Conservation (phyloP, 257 asterid species). For the Penstemon eatonii region DNA sequence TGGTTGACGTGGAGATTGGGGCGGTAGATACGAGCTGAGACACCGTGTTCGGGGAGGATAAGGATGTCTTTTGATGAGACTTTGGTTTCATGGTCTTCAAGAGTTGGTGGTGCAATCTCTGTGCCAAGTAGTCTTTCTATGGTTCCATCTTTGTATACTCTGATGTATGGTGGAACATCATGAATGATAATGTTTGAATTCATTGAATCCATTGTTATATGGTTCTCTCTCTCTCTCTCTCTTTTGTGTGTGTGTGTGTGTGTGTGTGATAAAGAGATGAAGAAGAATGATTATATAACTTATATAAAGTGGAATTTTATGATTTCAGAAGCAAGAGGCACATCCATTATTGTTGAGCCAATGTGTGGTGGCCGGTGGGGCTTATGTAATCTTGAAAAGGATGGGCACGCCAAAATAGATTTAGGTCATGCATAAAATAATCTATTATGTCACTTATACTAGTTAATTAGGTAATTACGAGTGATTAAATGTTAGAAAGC, state of each 20-base stretch:
- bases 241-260: background rate
- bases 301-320: background rate
- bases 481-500: too few relatives aligned
- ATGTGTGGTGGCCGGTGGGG: too few relatives aligned
- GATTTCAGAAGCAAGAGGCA: too few relatives aligned
- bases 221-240: background rate
- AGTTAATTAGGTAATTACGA: too few relatives aligned
- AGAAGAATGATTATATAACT: background rate
- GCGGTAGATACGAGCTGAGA: conserved; percentile 56
- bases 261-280: background rate
- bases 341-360: too few relatives aligned
- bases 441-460: too few relatives aligned
- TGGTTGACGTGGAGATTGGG: conserved; percentile 23
- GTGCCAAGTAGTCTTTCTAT: conserved; percentile 52
- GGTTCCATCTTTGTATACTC: conserved; percentile 55
- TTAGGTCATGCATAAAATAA: too few relatives aligned
- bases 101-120: conserved; percentile 41
- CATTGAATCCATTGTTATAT: conserved; percentile 33
- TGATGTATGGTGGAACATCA: conserved; percentile 58
- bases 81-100: conserved; percentile 41
- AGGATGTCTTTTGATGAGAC: conserved; percentile 55
- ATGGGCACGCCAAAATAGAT: too few relatives aligned
- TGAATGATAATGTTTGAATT: conserved; percentile 31
- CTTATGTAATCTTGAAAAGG: too few relatives aligned
- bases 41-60: conserved; percentile 39